Conservation (phyloP, 2,329 filamentous ascomycete genomes). For the Cytospora schulzeri region DNA sequence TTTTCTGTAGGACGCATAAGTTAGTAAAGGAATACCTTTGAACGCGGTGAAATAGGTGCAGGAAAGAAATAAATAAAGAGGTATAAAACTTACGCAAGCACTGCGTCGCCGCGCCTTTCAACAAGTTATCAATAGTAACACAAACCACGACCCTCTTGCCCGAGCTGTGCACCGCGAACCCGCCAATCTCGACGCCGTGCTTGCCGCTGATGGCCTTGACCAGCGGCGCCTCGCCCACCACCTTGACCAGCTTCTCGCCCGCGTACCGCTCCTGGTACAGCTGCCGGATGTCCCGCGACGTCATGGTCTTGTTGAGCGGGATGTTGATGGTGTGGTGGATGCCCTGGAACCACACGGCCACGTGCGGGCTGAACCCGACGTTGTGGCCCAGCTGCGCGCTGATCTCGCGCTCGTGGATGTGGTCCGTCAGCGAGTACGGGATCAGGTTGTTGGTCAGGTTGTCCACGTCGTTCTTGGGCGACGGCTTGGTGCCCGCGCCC, state of each 20-base stretch:
- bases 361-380: slow-evolving; percentile 89
- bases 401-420: slow-evolving; percentile 94
- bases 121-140: slow-evolving; percentile 88
- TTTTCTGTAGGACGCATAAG: slow-evolving; percentile 61
- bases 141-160: slow-evolving; percentile 94
- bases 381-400: slow-evolving; percentile 71
- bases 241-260: slow-evolving; percentile 91
- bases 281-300: slow-evolving; percentile 86
- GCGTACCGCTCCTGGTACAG: slow-evolving; percentile 96
- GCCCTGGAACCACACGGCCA: slow-evolving; percentile 95
- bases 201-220: slow-evolving; percentile 84
- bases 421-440: slow-evolving; percentile 87
- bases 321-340: slow-evolving; percentile 92
- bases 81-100: slow-evolving; percentile 82
- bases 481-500: slow-evolving; percentile 91
- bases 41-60: not conserved
- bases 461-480: slow-evolving; percentile 87
- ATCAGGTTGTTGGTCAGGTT: slow-evolving; percentile 85
- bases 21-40: slow-evolving; percentile 7
- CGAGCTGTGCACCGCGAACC: slow-evolving; percentile 87
- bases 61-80: slow-evolving; percentile 13
- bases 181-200: slow-evolving; percentile 92
- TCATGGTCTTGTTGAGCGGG: slow-evolving; percentile 83
- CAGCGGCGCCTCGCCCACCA: slow-evolving; percentile 81
- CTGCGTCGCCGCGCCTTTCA: slow-evolving; percentile 92